Evolutionary conservation across 805 yeast genomes (phyloP), one percentile per base, ranked within the genome.

Genomic region (Brettanomyces naardenensis): DNA sequence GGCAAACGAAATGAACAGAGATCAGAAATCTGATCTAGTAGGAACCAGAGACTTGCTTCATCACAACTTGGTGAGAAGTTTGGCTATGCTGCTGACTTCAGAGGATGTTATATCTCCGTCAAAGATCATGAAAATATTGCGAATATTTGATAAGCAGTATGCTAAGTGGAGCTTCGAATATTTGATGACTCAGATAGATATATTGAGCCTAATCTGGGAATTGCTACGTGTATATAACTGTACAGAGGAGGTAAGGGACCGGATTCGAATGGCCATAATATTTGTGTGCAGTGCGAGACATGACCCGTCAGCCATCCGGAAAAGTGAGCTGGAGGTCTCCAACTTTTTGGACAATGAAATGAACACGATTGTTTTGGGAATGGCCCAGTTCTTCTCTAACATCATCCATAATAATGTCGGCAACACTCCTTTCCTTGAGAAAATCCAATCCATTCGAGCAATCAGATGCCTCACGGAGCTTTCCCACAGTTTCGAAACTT

Each of bases 381-480:
- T 88, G 14, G 80, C 85, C 4, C 90, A 84, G 44, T 69, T 74
- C 32, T 84, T 89, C 48, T 80, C 95, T 4, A 88, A 85, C 44
- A 75, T 79, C 18, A 76, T 89, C 28, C 81, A 86, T 49, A 86
- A 82, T 43, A 69, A 74, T 11, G 75, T 73, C 44, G 92, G 92
- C 1, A 68, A 74, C 28, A 77, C 76, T 31, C 85, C 95, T 0
- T 80, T 72, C 47, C 65, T 80, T 36, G 88, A 83, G 35, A 87
- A 84, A 51, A 63, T 79, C 1, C 70, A 75, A 27, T 80, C 90
- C 1, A 66, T 90, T 3, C 65, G 75, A 39, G 96, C 95, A 1
- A 71, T 90, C 22, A 74, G 79, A 28, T 74, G 80, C 40, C 59
- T 90, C 19, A 74, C 84, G 5, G 65, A 69, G 31, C 58, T 76